These are phyloP conservation scores for Arbutus unedo DNA, from an alignment of 148 eudicot species.

Conservation along the genomic window DNA sequence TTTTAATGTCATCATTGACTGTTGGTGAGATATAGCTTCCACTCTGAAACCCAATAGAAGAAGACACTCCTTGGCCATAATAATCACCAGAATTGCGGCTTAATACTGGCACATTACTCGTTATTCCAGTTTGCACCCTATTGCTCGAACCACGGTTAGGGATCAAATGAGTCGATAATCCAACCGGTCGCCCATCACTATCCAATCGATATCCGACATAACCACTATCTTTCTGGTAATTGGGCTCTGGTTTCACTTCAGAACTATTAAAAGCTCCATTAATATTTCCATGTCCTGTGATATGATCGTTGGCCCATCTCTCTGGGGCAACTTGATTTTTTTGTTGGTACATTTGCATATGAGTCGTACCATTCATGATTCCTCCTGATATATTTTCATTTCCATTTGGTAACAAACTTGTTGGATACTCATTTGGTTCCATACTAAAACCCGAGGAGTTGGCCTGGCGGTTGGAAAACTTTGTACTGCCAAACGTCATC, in stretches of 20 bases:
- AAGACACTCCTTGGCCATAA: neutral
- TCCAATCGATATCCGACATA: neutral
- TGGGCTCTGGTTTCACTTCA: neutral
- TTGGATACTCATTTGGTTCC: neutral
- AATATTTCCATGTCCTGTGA: neutral
- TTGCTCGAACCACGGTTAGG: neutral
- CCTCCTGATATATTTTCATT: neutral
- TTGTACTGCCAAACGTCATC: neutral
- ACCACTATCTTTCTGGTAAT: neutral
- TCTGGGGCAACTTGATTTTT: neutral
- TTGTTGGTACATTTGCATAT: neutral
- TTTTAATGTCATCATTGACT: neutral
- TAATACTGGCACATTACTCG: neutral
- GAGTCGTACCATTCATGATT: neutral
- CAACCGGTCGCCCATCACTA: neutral
- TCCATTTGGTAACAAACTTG: neutral
- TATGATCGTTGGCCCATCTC: neutral
- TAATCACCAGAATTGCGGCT: neutral
- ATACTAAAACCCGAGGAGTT: neutral
- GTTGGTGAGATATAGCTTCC: too few species aligned
- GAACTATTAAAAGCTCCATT: neutral
- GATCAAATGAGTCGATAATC: neutral
- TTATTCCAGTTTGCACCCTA: neutral
- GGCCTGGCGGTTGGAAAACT: neutral
- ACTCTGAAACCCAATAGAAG: neutral